Percentiles rank a stretch among this genome's conserved stretches.
phyloP scores from a whole-genome alignment of 2,329 filamentous ascomycete species.

The Colletotrichum sp. region DNA sequence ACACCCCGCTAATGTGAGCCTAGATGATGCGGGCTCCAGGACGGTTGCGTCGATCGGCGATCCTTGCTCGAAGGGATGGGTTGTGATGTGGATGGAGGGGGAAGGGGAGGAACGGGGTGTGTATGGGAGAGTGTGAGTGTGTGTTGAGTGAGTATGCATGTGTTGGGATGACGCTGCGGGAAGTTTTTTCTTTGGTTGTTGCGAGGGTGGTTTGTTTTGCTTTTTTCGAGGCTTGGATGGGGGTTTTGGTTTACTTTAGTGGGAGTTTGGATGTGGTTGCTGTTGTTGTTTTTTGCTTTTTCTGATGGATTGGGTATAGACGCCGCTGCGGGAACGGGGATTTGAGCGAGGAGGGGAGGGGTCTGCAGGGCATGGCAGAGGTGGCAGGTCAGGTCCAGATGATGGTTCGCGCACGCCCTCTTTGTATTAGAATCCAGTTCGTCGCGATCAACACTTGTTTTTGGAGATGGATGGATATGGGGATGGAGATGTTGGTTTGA shows the following conservation, averaged over 20 bases:
- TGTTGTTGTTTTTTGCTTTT: slow-evolving; percentile 2
- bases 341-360: not conserved
- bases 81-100: not conserved
- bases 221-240: not conserved
- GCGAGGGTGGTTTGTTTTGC: not conserved
- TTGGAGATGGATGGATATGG: not conserved
- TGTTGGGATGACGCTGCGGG: not conserved
- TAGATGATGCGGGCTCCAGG: slow-evolving; percentile 8
- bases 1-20: not conserved
- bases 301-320: not conserved
- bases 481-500: not conserved
- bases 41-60: slow-evolving; percentile 10
- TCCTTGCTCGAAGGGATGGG: slow-evolving; percentile 1
- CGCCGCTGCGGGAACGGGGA: not conserved
- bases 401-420: not conserved
- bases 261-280: not conserved
- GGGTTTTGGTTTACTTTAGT: not conserved
- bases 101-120: not conserved
- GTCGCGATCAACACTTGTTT: not conserved
- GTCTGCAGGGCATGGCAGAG: not conserved
- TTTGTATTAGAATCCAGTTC: not conserved
- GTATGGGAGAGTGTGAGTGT: not conserved
- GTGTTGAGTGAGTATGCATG: not conserved
- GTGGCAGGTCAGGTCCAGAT: not conserved
- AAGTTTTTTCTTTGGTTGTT: not conserved